phyloP scores from a whole-genome alignment of 1,284 basidiomycete species.

The Heterobasidion irregulare region DNA sequence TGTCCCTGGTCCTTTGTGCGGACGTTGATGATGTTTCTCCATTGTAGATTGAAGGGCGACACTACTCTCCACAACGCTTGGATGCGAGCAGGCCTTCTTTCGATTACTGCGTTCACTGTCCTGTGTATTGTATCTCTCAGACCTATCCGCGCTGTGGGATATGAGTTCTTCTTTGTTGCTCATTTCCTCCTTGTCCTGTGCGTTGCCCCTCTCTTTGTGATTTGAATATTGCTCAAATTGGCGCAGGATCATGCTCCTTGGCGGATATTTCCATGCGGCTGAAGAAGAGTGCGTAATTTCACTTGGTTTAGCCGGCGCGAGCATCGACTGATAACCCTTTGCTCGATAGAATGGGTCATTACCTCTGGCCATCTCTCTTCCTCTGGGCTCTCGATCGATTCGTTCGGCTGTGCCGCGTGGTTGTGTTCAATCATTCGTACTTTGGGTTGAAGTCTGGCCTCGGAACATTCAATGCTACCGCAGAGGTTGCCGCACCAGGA shows the following conservation, averaged over 20 bases:
- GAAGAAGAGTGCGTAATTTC: conserved; percentile 16
- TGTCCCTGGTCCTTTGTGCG: not conserved
- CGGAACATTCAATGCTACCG: conserved; percentile 25
- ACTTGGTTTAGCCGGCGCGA: not conserved
- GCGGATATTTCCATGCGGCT: conserved; percentile 26
- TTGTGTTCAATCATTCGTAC: conserved; percentile 42
- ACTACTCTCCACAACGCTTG: not conserved
- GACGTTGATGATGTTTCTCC: not conserved
- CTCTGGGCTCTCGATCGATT: conserved; percentile 61
- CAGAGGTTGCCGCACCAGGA: conserved; percentile 39
- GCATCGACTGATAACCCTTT: not conserved
- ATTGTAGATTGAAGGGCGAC: not conserved
- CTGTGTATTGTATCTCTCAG: conserved; percentile 16
- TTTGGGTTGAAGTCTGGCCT: conserved; percentile 21
- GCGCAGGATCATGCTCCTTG: conserved; percentile 15
- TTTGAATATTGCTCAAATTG: not conserved
- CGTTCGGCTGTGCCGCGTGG: conserved; percentile 39
- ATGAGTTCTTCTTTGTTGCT: conserved; percentile 19
- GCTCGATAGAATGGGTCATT: conserved; percentile 19
- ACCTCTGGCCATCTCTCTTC: conserved; percentile 50
- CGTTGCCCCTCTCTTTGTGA: conserved; percentile 1
- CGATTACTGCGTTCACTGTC: conserved; percentile 12
- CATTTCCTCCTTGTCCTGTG: conserved; percentile 19
- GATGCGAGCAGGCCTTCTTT: conserved; percentile 9
- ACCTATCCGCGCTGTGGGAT: conserved; percentile 14